Base-by-base conservation (phyloP, 2,329 filamentous ascomycete genomes). In the Fonsecaea monophora region DNA sequence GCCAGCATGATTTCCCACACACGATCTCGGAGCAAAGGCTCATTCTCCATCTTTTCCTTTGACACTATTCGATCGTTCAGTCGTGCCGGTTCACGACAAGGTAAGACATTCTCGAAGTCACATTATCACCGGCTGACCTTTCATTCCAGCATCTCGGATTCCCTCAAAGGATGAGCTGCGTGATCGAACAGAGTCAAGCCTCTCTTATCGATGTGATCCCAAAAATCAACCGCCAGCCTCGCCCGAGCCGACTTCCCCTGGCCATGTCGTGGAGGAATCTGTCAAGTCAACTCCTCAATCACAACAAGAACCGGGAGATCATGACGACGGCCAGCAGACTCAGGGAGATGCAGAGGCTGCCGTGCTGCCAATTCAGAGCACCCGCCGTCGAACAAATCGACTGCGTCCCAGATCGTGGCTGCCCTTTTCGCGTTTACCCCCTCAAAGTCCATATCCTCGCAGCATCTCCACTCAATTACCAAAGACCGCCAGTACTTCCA, bases 401-500 rank as follows among this genome's bases (percentile, higher is more conserved):
- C 40, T 61, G n/a, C 66, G 68, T 32, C 71, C 71, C 25, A 60
- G 70, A 37, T 73, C 72, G 42, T 73, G 72, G 72, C 55, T 73
- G 4, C 60, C 72, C 8, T 67, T 70, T 48, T 30, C 56, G n/a
- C 61, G 61, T 18, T 56, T 58, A 25, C 56, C 63, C 2, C 32
- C 53, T 9, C 34, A 38, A 45, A 30, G 18, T 21, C 60, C 48
- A 37, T 66, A 63, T 15, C 57, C 64, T 60, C 68, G 67, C 25
- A 72, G 70, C 50, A 53, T 48, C 15, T 71, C 71, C 38, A 35
- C 65, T 32, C 67, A 70, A 8, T 67, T 73, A 21, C 67, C 70
- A 32, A 67, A 71, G 45, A 62, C 60, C 25, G 37, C 56, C 15
- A 73, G 68, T 64, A 60, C 70, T 13, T 70, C 72, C 25, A 70